Conservation (phyloP, 768 basidiomycete species). For the Tricholoma matsutake region DNA sequence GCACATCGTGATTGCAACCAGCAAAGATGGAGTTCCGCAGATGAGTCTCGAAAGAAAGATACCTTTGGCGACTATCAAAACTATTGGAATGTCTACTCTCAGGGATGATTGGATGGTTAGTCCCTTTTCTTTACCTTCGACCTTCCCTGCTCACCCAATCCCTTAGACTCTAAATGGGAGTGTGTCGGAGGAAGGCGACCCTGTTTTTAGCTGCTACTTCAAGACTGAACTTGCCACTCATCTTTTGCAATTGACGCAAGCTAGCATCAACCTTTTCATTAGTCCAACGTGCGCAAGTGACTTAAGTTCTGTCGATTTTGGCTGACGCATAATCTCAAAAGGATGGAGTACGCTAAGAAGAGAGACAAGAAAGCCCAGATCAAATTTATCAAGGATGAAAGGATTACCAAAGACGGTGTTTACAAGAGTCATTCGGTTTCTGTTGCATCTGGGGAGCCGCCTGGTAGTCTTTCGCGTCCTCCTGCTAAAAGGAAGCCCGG, state of each 20-base stretch:
- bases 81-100: constrained; percentile 82
- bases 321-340: constrained; percentile 28
- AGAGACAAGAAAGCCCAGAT: constrained; percentile 91
- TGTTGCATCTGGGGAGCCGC: constrained; percentile 84
- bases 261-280: constrained; percentile 68
- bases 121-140: not conserved
- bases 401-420: constrained; percentile 67
- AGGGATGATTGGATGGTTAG: constrained; percentile 94
- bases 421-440: constrained; percentile 95
- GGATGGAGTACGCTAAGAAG: constrained; percentile 91
- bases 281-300: constrained; percentile 65
- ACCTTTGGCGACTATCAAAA: constrained; percentile 82
- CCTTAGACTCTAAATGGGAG: constrained; percentile 72
- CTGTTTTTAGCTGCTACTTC: constrained; percentile 86
- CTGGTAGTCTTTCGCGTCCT: constrained; percentile 78
- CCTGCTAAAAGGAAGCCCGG: constrained; percentile 86
- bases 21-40: constrained; percentile 57
- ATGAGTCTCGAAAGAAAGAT: constrained; percentile 83
- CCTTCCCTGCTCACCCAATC: not conserved
- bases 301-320: not conserved
- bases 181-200: constrained; percentile 90
- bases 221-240: constrained; percentile 92
- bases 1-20: constrained; percentile 63
- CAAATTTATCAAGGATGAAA: constrained; percentile 88
- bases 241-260: constrained; percentile 78